Percentiles rank a stretch among this genome's conserved stretches.
phyloP scores from a whole-genome alignment of 179 eudicot genomes.

The Silene vulgaris region DNA sequence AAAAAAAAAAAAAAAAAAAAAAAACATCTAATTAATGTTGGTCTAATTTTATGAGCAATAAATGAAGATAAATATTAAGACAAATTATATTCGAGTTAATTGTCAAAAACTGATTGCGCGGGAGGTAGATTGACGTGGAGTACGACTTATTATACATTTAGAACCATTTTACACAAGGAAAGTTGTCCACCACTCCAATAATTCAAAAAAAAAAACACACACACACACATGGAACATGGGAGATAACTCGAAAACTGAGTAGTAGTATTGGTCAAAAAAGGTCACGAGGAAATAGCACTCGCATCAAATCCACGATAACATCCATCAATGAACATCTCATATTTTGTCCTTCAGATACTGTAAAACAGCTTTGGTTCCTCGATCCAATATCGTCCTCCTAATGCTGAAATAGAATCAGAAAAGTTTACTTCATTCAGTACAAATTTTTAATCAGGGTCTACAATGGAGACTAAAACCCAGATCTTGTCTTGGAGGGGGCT shows the following conservation, averaged over 20 bases:
- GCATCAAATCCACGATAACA: neutral
- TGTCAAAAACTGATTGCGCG: no score
- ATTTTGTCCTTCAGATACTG: slow-evolving; percentile 69
- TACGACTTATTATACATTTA: no score
- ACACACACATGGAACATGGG: neutral
- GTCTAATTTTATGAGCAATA: no score
- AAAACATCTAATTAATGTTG: no score
- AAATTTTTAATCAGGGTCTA: neutral
- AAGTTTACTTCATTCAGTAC: neutral
- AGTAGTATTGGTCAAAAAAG: neutral
- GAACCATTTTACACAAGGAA: no score
- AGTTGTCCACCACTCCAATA: neutral
- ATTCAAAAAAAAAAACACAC: no score
- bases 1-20: no score
- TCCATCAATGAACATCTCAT: slow-evolving; percentile 19
- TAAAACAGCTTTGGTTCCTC: slow-evolving; percentile 80
- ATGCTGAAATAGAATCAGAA: slow-evolving; percentile 44
- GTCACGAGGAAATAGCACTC: slow-evolving; percentile 3
- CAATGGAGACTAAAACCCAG: neutral
- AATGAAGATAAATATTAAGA: no score
- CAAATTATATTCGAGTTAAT: no score
- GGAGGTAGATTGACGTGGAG: no score
- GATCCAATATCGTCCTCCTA: slow-evolving; percentile 73
- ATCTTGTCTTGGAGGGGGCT: neutral
- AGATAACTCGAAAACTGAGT: neutral